Evolutionary conservation across 371 early-diverging fungal species (phyloP).

Genomic region (Mortierella sp.): DNA sequence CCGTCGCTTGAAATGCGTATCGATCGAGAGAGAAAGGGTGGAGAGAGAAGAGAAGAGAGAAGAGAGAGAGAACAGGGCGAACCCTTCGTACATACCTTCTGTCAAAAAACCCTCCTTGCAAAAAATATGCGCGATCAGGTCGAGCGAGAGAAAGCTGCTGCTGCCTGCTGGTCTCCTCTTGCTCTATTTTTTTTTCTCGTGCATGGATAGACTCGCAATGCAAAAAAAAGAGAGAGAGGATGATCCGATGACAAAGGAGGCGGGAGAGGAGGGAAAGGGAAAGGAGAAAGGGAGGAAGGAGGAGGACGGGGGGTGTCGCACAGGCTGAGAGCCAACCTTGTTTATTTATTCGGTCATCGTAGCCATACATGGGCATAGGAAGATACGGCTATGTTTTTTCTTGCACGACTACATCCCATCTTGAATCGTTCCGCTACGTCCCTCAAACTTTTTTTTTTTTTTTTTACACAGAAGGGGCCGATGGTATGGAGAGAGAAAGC

Average conservation of each 20-base stretch:
- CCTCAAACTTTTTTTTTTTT: background rate
- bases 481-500: too few species aligned
- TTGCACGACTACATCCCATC: too few species aligned
- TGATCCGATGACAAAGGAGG: constrained; percentile 10
- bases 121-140: constrained; percentile 3
- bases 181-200: background rate
- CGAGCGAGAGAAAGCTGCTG: too few species aligned
- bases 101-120: background rate
- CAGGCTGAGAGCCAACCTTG: too few species aligned
- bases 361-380: constrained; percentile 6
- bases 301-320: background rate
- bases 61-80: background rate
- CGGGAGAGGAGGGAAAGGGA: background rate
- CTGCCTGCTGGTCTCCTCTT: background rate
- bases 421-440: too few species aligned
- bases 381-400: background rate
- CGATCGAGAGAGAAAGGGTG: background rate
- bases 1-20: background rate
- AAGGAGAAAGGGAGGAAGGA: background rate
- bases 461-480: too few species aligned
- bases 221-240: constrained; percentile 3
- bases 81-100: background rate
- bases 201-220: background rate
- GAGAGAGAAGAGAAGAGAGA: background rate
- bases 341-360: background rate